Evolutionary conservation across 208 protist species (phyloP), one percentile per base, ranked within the genome.

Genomic region (Trypanosoma avium): DNA sequence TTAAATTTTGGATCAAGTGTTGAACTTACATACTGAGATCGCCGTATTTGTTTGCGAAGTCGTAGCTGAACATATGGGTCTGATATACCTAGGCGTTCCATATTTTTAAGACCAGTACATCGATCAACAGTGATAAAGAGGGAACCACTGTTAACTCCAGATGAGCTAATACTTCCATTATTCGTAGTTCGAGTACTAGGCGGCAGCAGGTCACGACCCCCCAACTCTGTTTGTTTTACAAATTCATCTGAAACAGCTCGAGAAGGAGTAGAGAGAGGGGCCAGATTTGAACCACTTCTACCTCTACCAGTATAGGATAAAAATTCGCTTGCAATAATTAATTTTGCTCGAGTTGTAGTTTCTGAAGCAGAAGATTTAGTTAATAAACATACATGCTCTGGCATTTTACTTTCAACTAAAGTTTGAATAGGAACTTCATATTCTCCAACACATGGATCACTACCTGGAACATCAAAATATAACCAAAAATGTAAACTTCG

Each of bases 1-100:
- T 88, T 86, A 48, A 79, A 92, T 19, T 63, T 62, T 0, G 85
- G 85, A 64, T 92, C 77, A 35, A 92, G 77, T 33, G 67, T 82
- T 33, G 54, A 71, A 45, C 65, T 79, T 52, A 86, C 40, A 64
- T 79, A 76, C 22, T 49, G 49, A 26, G 81, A 84, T 63, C 76
- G 58, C 22, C 61, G 17, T n/a, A 63, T 75, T 32, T 77, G 61
- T 40, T 57, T 67, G 12, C 72, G 68, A 15, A 92, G 53, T 38
- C 75, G 76, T 38, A 92, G 58, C 38, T 81, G 33, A 12, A 88
- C 85, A 72, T 92, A 92, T 26, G 85, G 85, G 61, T 92, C 85
- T 6, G 85, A 92, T 30, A 52, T 81, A 56, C 64, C 59, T n/a
- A 92, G 1, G 17, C 55, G 48, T 67, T 92, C 76, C 30, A 70